These are phyloP conservation scores for Fusarium pseudocircinatum DNA, from an alignment of 2,329 filamentous ascomycete species.

Conservation along the genomic window DNA sequence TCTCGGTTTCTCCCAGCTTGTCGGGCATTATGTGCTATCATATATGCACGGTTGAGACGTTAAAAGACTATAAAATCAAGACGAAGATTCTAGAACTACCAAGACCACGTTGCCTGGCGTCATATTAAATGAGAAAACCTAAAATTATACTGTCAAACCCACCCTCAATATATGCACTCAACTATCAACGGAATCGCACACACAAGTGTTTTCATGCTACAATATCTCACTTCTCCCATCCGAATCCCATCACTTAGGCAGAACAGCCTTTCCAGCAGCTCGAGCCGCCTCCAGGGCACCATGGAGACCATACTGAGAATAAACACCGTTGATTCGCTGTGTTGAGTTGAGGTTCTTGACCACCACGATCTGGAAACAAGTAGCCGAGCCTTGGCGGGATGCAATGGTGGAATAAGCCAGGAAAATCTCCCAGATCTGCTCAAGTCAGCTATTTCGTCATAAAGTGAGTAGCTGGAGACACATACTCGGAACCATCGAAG, in stretches of 20 bases:
- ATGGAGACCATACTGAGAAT: conserved; percentile 72
- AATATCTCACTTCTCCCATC: too few relatives aligned
- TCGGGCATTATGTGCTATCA: fast-evolving
- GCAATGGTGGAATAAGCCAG: conserved; percentile 85
- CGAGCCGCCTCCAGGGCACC: conserved; percentile 62
- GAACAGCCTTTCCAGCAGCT: conserved; percentile 40
- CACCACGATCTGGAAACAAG: conserved; percentile 86
- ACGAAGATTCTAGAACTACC: fast-evolving
- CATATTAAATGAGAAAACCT: background rate
- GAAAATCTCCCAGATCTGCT: conserved; percentile 94
- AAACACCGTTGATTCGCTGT: conserved; percentile 80
- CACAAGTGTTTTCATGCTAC: too few relatives aligned
- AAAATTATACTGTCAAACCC: background rate
- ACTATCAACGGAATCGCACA: background rate
- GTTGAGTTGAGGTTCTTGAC: conserved; percentile 92
- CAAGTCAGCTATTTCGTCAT: conserved; percentile 7
- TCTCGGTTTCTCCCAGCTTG: too few relatives aligned
- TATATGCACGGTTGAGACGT: fast-evolving
- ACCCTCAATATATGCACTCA: background rate
- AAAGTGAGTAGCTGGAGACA: background rate
- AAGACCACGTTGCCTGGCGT: background rate
- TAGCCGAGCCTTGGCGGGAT: conserved; percentile 83
- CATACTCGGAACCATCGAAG: conserved; percentile 89
- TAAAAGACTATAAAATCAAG: background rate
- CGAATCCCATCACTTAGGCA: background rate